Percentiles rank a stretch among this genome's conserved stretches.
Evolutionary conservation across 805 yeast species (phyloP).

Genomic region (Candida parachauliodes): DNA sequence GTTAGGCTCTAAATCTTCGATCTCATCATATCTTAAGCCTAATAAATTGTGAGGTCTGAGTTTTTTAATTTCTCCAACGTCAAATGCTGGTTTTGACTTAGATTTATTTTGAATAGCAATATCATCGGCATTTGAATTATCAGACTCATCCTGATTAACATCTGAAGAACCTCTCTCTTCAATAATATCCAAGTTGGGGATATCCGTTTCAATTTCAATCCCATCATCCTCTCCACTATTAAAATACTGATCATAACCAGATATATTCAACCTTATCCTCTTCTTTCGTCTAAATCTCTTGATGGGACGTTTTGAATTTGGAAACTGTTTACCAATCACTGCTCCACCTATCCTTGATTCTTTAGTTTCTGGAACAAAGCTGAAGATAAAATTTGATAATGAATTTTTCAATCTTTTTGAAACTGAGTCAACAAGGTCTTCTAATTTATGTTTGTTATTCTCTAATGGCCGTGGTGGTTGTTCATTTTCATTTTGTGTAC

Average conservation of each 20-base stretch:
- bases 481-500: too few species aligned
- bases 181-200: not conserved
- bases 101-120: too few species aligned
- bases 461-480: too few species aligned
- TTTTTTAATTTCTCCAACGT: too few species aligned
- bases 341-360: too few species aligned
- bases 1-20: too few species aligned
- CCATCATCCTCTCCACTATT: not conserved
- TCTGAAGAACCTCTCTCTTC: too few species aligned
- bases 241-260: not conserved
- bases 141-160: too few species aligned
- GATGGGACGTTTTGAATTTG: not conserved
- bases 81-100: too few species aligned
- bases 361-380: not conserved
- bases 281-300: conserved; percentile 1
- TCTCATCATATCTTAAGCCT: too few species aligned
- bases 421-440: not conserved
- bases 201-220: not conserved
- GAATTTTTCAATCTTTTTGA: conserved; percentile 3
- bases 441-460: conserved; percentile 4
- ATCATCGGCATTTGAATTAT: too few species aligned
- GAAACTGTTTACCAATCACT: not conserved
- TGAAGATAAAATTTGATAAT: not conserved
- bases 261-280: not conserved
- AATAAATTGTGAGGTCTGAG: too few species aligned